Base-by-base conservation (phyloP, 1,284 basidiomycete species). In the Marasmius tenuissimus region DNA sequence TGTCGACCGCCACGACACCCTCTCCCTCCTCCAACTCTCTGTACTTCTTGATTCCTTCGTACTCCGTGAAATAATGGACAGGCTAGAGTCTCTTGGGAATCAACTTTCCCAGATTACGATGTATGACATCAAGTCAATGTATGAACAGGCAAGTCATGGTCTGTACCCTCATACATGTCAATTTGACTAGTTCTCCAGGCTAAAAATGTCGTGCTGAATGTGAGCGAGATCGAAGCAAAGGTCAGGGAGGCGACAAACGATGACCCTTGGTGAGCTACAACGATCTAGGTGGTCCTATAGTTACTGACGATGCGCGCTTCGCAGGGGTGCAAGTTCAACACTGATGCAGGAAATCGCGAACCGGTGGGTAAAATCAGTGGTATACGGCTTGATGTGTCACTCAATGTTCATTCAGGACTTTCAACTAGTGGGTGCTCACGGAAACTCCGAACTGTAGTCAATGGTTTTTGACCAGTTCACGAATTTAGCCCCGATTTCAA, bases 331-430 rank as follows among this genome's bases (percentile, higher is more conserved):
- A 65, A 96, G 93, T 72, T 98, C 97, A 58, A 97, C 96, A 20
- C 79, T 98, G 73, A 99, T 99, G 97, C 93, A 96, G 74, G 96
- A 99, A 72, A 99, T 99, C 70, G 96, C 97, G 6, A 89, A 92
- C 83, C 94, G 93, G 94, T 96, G 69, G 69, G 90, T 82, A 10
- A 57, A 27, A 57, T 47, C 14, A 20, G 22, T 37, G 22, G 57
- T 14, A 22, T 51, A 45, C 49, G 62, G 33, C 16, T 20, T 39
- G 34, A 63, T 68, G 55, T 66, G 61, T 51, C 42, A 38, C 52
- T 40, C 38, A 57, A 5, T 34, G 34, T 27, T 39, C 34, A 48
- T 27, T 48, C 65, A 94, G 93, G 68, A 97, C 95, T 7, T 93
- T 95, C 77, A 96, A 94, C 73, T 97, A 95, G 93, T 94, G 72